A percentile compares a stretch with the other conserved stretches of the same genome.
Conservation (phyloP, 2,329 filamentous ascomycete species). For the Nigrospora oryzae region DNA sequence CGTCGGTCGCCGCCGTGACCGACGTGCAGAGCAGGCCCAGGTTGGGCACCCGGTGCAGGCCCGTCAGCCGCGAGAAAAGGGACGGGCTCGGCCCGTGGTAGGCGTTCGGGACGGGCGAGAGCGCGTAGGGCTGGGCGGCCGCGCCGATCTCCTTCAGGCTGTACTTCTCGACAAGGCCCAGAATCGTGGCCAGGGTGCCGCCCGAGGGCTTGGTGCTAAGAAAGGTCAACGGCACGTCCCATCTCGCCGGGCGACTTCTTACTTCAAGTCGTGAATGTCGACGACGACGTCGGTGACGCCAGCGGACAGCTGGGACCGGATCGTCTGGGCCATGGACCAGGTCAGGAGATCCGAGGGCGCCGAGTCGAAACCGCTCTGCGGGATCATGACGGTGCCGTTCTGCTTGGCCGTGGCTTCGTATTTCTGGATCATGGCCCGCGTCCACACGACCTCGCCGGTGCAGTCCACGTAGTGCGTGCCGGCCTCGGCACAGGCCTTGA, state of each 20-base stretch:
- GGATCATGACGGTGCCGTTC: constrained; percentile 50
- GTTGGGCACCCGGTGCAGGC: constrained; percentile 36
- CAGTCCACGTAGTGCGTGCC: constrained; percentile 59
- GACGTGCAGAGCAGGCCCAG: constrained; percentile 50
- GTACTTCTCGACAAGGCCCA: constrained; percentile 50
- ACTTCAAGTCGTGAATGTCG: constrained; percentile 34
- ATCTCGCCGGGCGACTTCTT: constrained; percentile 5
- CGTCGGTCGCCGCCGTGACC: constrained; percentile 38
- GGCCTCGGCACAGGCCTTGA: constrained; percentile 52
- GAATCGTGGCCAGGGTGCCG: constrained; percentile 59
- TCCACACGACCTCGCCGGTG: constrained; percentile 52
- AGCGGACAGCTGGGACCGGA: constrained; percentile 40
- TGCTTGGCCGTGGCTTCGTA: constrained; percentile 44
- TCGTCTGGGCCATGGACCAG: constrained; percentile 40
- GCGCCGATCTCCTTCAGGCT: constrained; percentile 35
- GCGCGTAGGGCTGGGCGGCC: constrained; percentile 40
- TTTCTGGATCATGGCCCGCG: constrained; percentile 50
- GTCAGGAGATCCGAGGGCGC: constrained; percentile 51
- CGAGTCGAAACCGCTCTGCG: constrained; percentile 55
- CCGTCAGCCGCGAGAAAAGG: constrained; percentile 37
- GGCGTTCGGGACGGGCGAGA: constrained; percentile 46
- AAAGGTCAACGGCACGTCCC: constrained; percentile 1
- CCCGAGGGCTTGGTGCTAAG: constrained; percentile 44
- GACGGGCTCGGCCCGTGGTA: constrained; percentile 22
- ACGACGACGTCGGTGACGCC: constrained; percentile 46